Conservation (phyloP, 176 grass and related monocot genomes). For the Juncus inflexus region DNA sequence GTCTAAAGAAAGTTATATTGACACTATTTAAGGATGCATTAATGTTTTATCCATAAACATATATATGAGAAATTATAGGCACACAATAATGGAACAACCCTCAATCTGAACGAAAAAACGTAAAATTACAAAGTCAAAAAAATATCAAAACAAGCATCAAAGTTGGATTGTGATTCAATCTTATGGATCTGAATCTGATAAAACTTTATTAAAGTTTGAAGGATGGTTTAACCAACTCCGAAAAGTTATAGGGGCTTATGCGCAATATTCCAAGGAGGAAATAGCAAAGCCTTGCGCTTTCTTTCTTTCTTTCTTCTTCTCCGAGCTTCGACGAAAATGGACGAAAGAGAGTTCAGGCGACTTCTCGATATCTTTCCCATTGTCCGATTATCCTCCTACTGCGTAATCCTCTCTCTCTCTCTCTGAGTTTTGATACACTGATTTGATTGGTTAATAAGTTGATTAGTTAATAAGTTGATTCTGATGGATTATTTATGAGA, state of each 20-base stretch:
- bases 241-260: conserved; percentile 5
- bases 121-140: too few species aligned
- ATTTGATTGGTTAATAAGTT: not conserved
- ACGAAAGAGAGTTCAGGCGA: conserved; percentile 77
- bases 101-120: too few species aligned
- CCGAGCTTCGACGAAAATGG: conserved; percentile 38
- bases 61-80: too few species aligned
- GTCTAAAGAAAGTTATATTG: too few species aligned
- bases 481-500: conserved; percentile 2
- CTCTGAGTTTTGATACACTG: not conserved
- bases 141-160: too few species aligned
- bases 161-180: too few species aligned
- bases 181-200: too few species aligned
- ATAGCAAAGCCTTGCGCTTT: not conserved
- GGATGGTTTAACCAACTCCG: not conserved
- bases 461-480: not conserved
- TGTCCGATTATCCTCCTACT: conserved; percentile 66
- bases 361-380: conserved; percentile 84
- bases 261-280: not conserved
- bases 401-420: conserved; percentile 45
- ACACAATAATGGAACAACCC: too few species aligned
- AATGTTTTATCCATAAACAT: too few species aligned
- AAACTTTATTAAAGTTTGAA: too few species aligned
- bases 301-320: not conserved
- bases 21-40: too few species aligned